These are phyloP conservation scores for Phyllachora maydis DNA, from an alignment of 2,329 filamentous ascomycete species.

Conservation along the genomic window DNA sequence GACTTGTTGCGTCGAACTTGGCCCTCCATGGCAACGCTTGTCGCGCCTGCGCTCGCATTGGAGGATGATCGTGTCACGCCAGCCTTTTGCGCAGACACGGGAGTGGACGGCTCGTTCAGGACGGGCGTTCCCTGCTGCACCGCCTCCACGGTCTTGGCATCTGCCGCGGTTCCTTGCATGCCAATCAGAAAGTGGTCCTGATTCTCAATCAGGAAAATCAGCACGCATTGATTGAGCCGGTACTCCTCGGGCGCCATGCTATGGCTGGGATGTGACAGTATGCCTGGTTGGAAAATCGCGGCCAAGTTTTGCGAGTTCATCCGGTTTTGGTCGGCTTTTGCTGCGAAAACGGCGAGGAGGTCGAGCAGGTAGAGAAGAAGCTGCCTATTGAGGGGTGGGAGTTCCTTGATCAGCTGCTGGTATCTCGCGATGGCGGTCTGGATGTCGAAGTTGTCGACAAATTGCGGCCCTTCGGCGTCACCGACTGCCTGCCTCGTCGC, in stretches of 20 bases:
- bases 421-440: conserved; percentile 61
- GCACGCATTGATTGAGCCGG: conserved; percentile 81
- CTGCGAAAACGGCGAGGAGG: conserved; percentile 86
- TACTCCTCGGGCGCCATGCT: conserved; percentile 95
- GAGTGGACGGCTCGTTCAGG: conserved; percentile 23
- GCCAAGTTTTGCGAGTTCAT: conserved; percentile 92
- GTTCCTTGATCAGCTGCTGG: conserved; percentile 75
- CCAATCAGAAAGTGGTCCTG: conserved; percentile 97
- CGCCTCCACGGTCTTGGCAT: conserved; percentile 49
- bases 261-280: conserved; percentile 82
- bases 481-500: conserved; percentile 54
- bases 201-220: conserved; percentile 96
- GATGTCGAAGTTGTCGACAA: conserved; percentile 54
- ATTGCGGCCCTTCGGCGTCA: conserved; percentile 46
- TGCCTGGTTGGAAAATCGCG: conserved; percentile 92
- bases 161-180: conserved; percentile 97
- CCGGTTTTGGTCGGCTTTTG: conserved; percentile 88
- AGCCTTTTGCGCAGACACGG: conserved; percentile 30
- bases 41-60: conserved; percentile 71
- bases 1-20: conserved; percentile 75
- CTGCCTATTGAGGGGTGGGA: conserved; percentile 85
- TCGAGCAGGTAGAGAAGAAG: conserved; percentile 90
- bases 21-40: conserved; percentile 66
- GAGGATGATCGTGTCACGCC: conserved; percentile 59
- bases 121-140: conserved; percentile 49